Evolutionary conservation across 2,329 filamentous ascomycete species (phyloP).

Genomic region (Colletotrichum limetticola): DNA sequence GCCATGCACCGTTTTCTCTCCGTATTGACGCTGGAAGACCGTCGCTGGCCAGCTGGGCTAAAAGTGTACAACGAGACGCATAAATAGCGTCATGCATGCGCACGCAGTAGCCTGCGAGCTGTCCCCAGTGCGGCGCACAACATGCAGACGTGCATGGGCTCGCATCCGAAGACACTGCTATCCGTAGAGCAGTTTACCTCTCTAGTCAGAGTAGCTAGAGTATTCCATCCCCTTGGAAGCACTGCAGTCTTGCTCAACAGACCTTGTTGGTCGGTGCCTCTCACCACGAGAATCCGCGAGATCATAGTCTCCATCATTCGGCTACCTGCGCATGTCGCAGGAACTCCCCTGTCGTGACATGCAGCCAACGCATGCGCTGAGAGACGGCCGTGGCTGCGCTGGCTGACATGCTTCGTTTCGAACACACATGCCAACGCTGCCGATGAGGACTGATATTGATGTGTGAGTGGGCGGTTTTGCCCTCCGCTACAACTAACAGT

Average conservation of each 20-base stretch:
- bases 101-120: constrained; percentile 26
- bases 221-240: background rate
- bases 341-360: constrained; percentile 15
- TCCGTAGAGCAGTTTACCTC: constrained; percentile 1
- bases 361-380: constrained; percentile 19
- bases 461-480: background rate
- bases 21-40: background rate
- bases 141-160: constrained; percentile 27
- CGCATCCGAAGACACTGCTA: constrained; percentile 19
- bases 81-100: constrained; percentile 34
- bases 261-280: background rate
- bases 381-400: constrained; percentile 5
- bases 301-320: constrained; percentile 3
- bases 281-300: background rate
- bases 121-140: constrained; percentile 23
- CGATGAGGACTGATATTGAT: background rate
- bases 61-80: constrained; percentile 15
- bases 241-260: constrained; percentile 6
- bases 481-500: constrained; percentile 2
- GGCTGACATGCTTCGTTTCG: constrained; percentile 23
- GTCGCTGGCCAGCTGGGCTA: background rate
- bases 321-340: constrained; percentile 1
- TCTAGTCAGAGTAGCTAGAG: background rate
- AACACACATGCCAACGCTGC: constrained; percentile 18
- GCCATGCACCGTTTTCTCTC: background rate